Base-by-base conservation (phyloP, 768 basidiomycete species). In the Mycena galericulata region DNA sequence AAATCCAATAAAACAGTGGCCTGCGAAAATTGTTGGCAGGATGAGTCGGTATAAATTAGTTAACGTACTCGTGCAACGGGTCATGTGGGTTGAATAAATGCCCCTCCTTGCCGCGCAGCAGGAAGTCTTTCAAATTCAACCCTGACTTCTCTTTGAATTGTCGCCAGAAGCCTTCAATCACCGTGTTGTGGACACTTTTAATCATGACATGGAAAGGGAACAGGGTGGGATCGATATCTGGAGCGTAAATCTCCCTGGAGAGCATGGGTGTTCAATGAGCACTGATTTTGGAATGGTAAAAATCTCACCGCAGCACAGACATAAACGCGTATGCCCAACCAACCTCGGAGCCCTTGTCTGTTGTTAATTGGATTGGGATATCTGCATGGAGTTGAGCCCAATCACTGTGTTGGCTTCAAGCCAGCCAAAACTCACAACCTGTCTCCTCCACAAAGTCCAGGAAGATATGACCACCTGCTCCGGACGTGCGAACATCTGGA, bases 131-230 rank as follows among this genome's bases (percentile, higher is more conserved):
- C n/a, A n/a, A n/a, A n/a, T n/a, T n/a, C n/a, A n/a, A n/a, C n/a
- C n/a, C n/a, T n/a, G n/a, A n/a, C n/a, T n/a, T n/a, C n/a, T n/a
- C n/a, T n/a, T n/a, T n/a, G n/a, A n/a, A n/a, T n/a, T n/a, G n/a
- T n/a, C n/a, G n/a, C n/a, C n/a, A n/a, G n/a, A n/a, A n/a, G n/a
- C n/a, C n/a, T n/a, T n/a, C n/a, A n/a, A n/a, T n/a, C n/a, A n/a
- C n/a, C n/a, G n/a, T n/a, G n/a, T n/a, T n/a, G n/a, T n/a, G n/a
- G n/a, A n/a, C n/a, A n/a, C n/a, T n/a, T 66, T 63, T 65, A 26
- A 75, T 41, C 11, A 68, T 29, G 6, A 69, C 57, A 56, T 67
- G 58, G 10, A 70, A 67, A 15, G 64, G 69, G 47, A 36, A 72
- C 32, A 62, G 18, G 0, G 59, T 26, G 2, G 27, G 20, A 36